Conservation (phyloP, 441 rosid genomes). For the Adansonia grandidieri region DNA sequence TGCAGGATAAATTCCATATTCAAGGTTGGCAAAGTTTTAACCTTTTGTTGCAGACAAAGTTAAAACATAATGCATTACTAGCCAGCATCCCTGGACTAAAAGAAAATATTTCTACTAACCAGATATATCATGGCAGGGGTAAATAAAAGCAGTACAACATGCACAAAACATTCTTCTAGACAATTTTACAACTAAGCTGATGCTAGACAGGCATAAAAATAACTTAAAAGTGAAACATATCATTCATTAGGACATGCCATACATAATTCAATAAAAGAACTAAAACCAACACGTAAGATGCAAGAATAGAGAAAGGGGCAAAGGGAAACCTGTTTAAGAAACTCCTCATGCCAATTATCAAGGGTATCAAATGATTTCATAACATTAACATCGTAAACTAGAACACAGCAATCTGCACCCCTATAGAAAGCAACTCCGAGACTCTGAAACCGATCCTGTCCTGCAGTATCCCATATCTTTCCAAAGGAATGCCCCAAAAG, state of each 20-base stretch:
- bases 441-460: slow-evolving; percentile 96
- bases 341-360: slow-evolving; percentile 92
- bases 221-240: background rate
- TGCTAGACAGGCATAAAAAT: background rate
- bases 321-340: slow-evolving; percentile 76
- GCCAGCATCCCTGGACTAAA: background rate
- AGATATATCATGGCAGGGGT: background rate
- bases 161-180: background rate
- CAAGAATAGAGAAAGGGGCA: slow-evolving; percentile 4
- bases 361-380: slow-evolving; percentile 85
- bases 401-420: slow-evolving; percentile 98
- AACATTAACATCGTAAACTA: slow-evolving; percentile 89
- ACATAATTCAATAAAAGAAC: background rate
- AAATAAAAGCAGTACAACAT: background rate
- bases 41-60: background rate
- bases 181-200: background rate
- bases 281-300: background rate
- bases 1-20: background rate
- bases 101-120: background rate
- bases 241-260: background rate
- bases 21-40: slow-evolving; percentile 17
- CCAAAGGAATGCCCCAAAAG: slow-evolving; percentile 5
- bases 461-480: slow-evolving; percentile 99
- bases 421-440: slow-evolving; percentile 94
- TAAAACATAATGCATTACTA: background rate